Base-by-base conservation (phyloP, 1,139 yeast species). In the Wickerhamomyces sp. region DNA sequence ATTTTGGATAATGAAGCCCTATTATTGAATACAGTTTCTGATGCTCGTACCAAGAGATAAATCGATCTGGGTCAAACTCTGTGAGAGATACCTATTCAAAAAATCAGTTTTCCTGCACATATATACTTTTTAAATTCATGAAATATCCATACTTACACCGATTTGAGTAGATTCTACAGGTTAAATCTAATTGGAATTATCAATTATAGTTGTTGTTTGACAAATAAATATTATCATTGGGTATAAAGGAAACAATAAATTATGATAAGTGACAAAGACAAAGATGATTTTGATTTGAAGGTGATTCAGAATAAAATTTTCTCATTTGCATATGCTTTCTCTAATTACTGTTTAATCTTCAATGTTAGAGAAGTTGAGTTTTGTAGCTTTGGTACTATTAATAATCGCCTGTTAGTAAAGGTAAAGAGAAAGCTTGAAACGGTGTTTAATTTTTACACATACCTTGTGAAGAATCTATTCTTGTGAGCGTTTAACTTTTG, bases 1-100 rank as follows among this genome's bases (percentile, higher is more conserved):
- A 74, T 90, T 59, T 77, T 92, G 60, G 97, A 92, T 61, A 89
- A 87, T 62, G 96, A 88, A 65, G 84, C 97, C 19, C 77, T 94
- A 61, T 74, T 92, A 64, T 77, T 92, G 63, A 88, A 90, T 66
- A 94, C 97, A 21, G 81, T 85, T 37, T 69, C 81, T 39, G 96
- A 88, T 63, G 57, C 65, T 27, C 65, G 71, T 56, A 30, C 41
- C 22, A 56, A 52, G 47, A 55, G 54, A 41, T 56, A 33, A 40
- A 24, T 6, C 14, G 12, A 16, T 31, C 13, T 7, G 15, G 16
- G 3, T 9, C 30, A 7, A 21, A n/a, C n/a, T n/a, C n/a, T n/a
- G n/a, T 21, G 10, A 7, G 24, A 28, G 8, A 15, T 14, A 28
- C 18, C 18, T 15, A n/a, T 15, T 28, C 9, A 5, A 15, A 14